Conservation (phyloP, 2,329 filamentous ascomycete species). For the Hypoxylon rubiginosum region DNA sequence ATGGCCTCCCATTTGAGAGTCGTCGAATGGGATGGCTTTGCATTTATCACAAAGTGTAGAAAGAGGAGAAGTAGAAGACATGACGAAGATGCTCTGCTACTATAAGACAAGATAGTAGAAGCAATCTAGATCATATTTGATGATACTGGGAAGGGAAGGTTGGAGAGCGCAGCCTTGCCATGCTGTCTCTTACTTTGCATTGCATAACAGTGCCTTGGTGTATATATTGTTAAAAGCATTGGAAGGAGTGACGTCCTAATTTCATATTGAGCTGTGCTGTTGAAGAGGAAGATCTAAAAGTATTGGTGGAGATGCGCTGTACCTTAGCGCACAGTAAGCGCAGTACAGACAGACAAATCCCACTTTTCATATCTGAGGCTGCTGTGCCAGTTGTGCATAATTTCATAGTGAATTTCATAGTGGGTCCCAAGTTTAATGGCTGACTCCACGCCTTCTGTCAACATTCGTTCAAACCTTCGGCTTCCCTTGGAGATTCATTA, state of each 20-base stretch:
- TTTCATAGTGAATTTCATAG: too few species aligned
- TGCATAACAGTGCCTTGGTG: not conserved
- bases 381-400: too few species aligned
- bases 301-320: not conserved
- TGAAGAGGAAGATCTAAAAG: not conserved
- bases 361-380: constrained; percentile 25
- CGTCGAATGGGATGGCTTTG: constrained; percentile 18
- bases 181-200: not conserved
- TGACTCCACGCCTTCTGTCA: constrained; percentile 17
- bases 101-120: too few species aligned
- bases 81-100: not conserved
- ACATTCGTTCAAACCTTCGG: constrained; percentile 8
- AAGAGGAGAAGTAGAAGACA: constrained; percentile 1
- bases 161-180: too few species aligned
- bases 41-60: constrained; percentile 6
- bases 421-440: constrained; percentile 27
- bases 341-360: not conserved
- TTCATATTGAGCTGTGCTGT: too few species aligned
- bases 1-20: constrained; percentile 8
- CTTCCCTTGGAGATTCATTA: constrained; percentile 21
- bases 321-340: not conserved
- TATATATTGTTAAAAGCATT: not conserved
- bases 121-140: too few species aligned
- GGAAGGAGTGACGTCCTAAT: too few species aligned
- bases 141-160: too few species aligned